phyloP scores from a whole-genome alignment of 140 eudicot species.

The Cichorium intybus region DNA sequence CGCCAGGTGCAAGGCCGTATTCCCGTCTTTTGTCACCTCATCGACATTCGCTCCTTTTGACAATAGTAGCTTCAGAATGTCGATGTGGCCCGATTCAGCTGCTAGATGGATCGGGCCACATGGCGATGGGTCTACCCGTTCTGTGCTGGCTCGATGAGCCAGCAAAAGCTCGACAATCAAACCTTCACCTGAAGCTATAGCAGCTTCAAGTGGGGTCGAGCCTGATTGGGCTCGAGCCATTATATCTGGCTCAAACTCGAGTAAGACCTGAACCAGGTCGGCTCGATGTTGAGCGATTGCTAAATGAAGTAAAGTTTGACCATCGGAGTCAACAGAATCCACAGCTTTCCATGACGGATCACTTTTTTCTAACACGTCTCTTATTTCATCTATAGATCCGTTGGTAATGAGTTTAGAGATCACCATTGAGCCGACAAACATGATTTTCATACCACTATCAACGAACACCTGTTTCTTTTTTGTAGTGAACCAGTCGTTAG shows the following conservation, averaged over 20 bases:
- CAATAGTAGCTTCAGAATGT: constrained; percentile 51
- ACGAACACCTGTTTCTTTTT: constrained; percentile 70
- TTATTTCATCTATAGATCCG: constrained; percentile 53
- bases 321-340: constrained; percentile 49
- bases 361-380: constrained; percentile 67
- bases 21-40: constrained; percentile 59
- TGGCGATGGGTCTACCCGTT: constrained; percentile 41
- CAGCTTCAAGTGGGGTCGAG: constrained; percentile 69
- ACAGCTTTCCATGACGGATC: constrained; percentile 58
- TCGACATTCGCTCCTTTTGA: constrained; percentile 52
- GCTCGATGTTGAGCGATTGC: constrained; percentile 57
- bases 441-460: constrained; percentile 64
- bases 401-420: constrained; percentile 46
- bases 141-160: constrained; percentile 48
- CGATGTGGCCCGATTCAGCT: constrained; percentile 52
- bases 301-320: constrained; percentile 62
- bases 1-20: constrained; percentile 67
- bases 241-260: constrained; percentile 56
- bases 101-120: constrained; percentile 79
- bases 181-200: constrained; percentile 50
- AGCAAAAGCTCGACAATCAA: constrained; percentile 66
- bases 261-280: constrained; percentile 65
- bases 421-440: constrained; percentile 64
- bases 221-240: constrained; percentile 39
- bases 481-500: constrained; percentile 76